These are phyloP conservation scores for Pharnaceum exiguum DNA, from an alignment of 148 eudicot species.

Conservation along the genomic window DNA sequence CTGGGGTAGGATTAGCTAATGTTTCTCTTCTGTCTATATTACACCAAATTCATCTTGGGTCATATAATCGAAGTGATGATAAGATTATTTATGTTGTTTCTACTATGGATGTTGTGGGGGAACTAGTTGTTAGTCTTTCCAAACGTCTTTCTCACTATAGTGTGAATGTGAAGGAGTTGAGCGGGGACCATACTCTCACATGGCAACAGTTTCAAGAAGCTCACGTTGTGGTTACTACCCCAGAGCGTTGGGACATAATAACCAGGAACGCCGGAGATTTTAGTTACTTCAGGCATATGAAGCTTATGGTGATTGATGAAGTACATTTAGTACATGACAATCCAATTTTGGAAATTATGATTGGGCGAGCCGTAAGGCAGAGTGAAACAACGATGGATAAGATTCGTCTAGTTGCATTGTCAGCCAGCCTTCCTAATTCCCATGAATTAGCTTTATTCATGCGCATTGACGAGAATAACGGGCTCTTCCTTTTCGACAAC, in stretches of 20 bases:
- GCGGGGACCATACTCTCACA: constrained; percentile 70
- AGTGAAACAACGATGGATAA: constrained; percentile 74
- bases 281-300: constrained; percentile 72
- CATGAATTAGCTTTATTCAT: constrained; percentile 67
- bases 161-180: constrained; percentile 67
- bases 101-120: constrained; percentile 81
- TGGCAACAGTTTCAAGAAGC: constrained; percentile 73
- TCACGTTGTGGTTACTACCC: constrained; percentile 78
- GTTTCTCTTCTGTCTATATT: constrained; percentile 80
- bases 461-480: constrained; percentile 58
- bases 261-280: constrained; percentile 82
- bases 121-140: constrained; percentile 70
- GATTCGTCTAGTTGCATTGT: constrained; percentile 67
- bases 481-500: constrained; percentile 67
- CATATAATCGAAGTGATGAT: constrained; percentile 44
- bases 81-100: constrained; percentile 85
- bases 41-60: constrained; percentile 64
- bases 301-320: constrained; percentile 72
- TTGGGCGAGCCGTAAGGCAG: constrained; percentile 75
- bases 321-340: constrained; percentile 77
- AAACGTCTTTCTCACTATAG: constrained; percentile 60
- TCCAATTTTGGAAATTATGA: constrained; percentile 74
- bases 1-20: constrained; percentile 82
- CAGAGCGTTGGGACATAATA: constrained; percentile 83
- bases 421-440: constrained; percentile 79